A percentile compares a stretch with the other conserved stretches of the same genome.
Conservation (phyloP, 768 basidiomycete genomes). For the Pleurotus pulmonarius region DNA sequence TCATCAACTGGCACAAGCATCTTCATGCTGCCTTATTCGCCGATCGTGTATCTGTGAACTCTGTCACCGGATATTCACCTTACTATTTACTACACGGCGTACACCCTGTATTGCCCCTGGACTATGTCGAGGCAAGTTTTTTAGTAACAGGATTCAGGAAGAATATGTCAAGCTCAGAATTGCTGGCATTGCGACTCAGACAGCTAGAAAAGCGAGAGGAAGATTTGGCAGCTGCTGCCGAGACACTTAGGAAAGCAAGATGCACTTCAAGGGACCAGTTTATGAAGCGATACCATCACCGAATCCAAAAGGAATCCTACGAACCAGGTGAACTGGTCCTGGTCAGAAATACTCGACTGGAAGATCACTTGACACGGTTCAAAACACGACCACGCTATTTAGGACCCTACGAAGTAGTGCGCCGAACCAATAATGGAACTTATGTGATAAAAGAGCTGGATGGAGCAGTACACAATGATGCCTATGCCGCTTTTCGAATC, state of each 20-base stretch:
- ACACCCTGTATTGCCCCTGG: conserved; percentile 29
- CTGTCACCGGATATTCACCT: conserved; percentile 27
- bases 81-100: conserved; percentile 28
- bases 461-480: neutral
- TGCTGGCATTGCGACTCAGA: too few relatives aligned
- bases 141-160: neutral
- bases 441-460: conserved; percentile 24
- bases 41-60: conserved; percentile 24
- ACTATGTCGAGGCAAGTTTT: conserved; percentile 11
- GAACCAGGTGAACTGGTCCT: conserved; percentile 28
- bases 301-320: conserved; percentile 23
- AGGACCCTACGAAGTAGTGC: conserved; percentile 29
- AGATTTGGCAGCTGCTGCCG: neutral
- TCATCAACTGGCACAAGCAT: conserved; percentile 26
- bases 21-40: conserved; percentile 26
- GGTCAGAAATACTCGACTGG: conserved; percentile 26
- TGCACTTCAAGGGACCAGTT: neutral
- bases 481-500: neutral
- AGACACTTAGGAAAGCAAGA: neutral
- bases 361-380: conserved; percentile 18
- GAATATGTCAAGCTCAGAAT: too few relatives aligned
- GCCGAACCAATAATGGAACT: conserved; percentile 19
- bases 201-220: neutral
- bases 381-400: conserved; percentile 28
- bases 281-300: neutral